A percentile compares a stretch with the other conserved stretches of the same genome.
Evolutionary conservation across 1,284 basidiomycete species (phyloP).

Genomic region (Tylopilus sp.): DNA sequence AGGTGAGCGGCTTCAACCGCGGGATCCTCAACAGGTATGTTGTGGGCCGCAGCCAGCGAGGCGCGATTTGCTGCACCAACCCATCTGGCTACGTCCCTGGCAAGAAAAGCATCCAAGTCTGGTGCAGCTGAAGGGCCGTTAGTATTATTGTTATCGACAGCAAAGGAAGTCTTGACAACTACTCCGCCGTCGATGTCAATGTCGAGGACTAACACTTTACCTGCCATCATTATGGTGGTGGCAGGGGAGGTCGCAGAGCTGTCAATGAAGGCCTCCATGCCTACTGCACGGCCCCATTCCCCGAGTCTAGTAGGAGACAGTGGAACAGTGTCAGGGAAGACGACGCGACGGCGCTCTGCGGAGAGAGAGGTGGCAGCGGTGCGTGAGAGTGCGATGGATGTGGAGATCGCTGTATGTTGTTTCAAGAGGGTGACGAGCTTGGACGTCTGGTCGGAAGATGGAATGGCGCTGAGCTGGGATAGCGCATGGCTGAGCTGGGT

Average conservation of each 20-base stretch:
- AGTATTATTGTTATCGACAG: slow-evolving; percentile 46
- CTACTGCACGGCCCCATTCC: slow-evolving; percentile 55
- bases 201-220: slow-evolving; percentile 74
- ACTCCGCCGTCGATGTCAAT: slow-evolving; percentile 54
- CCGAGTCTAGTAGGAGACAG: slow-evolving; percentile 45
- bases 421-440: slow-evolving; percentile 65
- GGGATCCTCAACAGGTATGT: slow-evolving; percentile 36
- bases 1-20: slow-evolving; percentile 42
- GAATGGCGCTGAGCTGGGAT: slow-evolving; percentile 44
- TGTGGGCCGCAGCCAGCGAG: slow-evolving; percentile 33
- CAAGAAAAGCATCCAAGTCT: slow-evolving; percentile 57
- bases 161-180: slow-evolving; percentile 68
- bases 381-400: slow-evolving; percentile 29
- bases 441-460: slow-evolving; percentile 48
- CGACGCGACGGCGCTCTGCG: slow-evolving; percentile 13
- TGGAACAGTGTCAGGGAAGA: slow-evolving; percentile 30
- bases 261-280: slow-evolving; percentile 73
- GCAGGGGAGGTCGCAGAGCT: slow-evolving; percentile 38
- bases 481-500: slow-evolving; percentile 53
- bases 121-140: slow-evolving; percentile 42
- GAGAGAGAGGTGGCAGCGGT: slow-evolving; percentile 23
- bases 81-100: slow-evolving; percentile 51
- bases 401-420: slow-evolving; percentile 52
- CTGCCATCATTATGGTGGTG: slow-evolving; percentile 60
- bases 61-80: slow-evolving; percentile 58